phyloP scores from a whole-genome alignment of 177 flowering plant genomes.

The Vitis hybrid region DNA sequence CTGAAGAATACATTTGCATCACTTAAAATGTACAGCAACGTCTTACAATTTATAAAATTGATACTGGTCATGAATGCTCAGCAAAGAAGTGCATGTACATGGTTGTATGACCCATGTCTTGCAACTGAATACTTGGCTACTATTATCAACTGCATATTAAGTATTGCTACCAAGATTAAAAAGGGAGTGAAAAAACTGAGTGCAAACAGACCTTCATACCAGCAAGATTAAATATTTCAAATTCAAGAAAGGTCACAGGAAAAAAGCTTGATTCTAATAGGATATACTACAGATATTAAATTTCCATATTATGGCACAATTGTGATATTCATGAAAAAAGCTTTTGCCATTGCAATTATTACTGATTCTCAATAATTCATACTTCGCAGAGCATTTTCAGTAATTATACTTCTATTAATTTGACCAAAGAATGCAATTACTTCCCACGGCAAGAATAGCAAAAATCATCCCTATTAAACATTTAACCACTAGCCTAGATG shows the following conservation, averaged over 20 bases:
- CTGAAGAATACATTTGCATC: constrained; percentile 37
- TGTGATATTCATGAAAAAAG: not conserved
- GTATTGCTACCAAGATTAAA: too few relatives aligned
- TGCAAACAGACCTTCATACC: not conserved
- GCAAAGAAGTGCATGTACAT: not conserved
- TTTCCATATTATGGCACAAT: not conserved
- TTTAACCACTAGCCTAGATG: not conserved
- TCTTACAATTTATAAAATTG: too few relatives aligned
- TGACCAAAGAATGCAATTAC: not conserved
- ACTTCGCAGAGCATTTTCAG: not conserved
- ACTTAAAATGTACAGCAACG: too few relatives aligned
- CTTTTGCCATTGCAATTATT: not conserved
- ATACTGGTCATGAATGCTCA: too few relatives aligned
- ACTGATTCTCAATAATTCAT: not conserved
- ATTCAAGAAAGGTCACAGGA: not conserved
- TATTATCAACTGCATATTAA: too few relatives aligned
- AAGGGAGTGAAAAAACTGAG: too few relatives aligned
- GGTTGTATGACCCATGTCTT: too few relatives aligned
- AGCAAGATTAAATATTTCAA: not conserved
- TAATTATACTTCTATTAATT: not conserved
- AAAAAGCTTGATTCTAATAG: not conserved
- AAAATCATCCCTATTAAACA: not conserved
- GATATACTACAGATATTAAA: too few relatives aligned
- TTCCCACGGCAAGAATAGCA: not conserved
- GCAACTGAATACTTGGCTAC: not conserved